Evolutionary conservation across 139 green algal species (phyloP).

Genomic region (Eudorina sp.): DNA sequence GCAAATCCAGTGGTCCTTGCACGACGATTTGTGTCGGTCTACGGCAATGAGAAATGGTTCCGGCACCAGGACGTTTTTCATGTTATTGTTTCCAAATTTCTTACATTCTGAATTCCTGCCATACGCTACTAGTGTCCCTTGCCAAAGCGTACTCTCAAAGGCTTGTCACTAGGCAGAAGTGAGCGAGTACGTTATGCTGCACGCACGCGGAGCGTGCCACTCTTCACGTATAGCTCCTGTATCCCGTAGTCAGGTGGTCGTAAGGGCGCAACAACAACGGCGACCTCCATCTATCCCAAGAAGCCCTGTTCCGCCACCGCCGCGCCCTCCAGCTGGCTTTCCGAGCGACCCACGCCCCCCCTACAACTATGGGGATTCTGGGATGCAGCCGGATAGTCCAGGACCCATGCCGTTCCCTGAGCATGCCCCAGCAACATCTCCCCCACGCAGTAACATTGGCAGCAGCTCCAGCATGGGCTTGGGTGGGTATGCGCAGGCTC

Average conservation of each 20-base stretch:
- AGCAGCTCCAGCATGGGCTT: constrained; percentile 43
- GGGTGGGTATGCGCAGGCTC: constrained; percentile 63
- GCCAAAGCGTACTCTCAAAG: no score
- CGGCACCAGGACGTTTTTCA: no score
- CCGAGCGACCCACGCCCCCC: not conserved
- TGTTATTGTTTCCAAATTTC: no score
- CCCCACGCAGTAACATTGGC: not conserved
- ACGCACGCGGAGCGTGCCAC: not conserved
- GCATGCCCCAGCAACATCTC: not conserved
- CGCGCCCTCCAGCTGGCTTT: not conserved
- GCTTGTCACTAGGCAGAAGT: no score
- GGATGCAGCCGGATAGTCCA: not conserved
- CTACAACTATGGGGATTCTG: not conserved
- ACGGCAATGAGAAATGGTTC: no score
- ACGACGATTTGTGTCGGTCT: no score
- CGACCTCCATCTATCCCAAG: constrained; percentile 5
- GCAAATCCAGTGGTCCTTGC: no score
- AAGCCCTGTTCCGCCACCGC: constrained; percentile 16
- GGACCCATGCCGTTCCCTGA: not conserved
- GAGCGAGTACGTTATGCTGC: constrained; percentile 20
- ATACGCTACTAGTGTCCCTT: no score
- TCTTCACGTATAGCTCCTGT: not conserved
- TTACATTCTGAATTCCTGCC: no score
- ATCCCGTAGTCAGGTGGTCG: not conserved
- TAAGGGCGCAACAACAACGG: constrained; percentile 32